Percentiles rank a stretch among this genome's conserved stretches.
Evolutionary conservation across 2,329 filamentous ascomycete genomes (phyloP).

Genomic region (Alternaria infectoria): DNA sequence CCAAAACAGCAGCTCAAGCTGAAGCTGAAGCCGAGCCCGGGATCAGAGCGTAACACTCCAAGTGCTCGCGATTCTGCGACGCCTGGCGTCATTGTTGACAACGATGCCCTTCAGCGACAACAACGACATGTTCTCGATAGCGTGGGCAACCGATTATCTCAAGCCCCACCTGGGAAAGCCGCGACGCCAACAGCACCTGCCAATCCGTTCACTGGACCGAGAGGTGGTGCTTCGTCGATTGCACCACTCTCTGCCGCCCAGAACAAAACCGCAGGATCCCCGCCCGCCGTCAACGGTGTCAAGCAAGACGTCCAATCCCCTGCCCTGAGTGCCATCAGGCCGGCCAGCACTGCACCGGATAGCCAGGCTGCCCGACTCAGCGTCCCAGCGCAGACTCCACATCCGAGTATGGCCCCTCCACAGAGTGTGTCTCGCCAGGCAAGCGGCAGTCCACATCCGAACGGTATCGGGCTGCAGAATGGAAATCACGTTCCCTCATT

Average conservation of each 20-base stretch:
- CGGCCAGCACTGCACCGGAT: constrained; percentile 46
- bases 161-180: constrained; percentile 35
- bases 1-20: constrained; percentile 66
- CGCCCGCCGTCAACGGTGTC: constrained; percentile 41
- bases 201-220: constrained; percentile 39
- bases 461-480: constrained; percentile 34
- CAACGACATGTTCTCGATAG: constrained; percentile 59
- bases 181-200: constrained; percentile 30
- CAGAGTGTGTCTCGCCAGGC: constrained; percentile 40
- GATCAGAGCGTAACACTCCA: constrained; percentile 49
- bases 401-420: constrained; percentile 50
- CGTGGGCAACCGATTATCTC: constrained; percentile 45
- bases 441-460: constrained; percentile 54
- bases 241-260: constrained; percentile 26
- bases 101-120: constrained; percentile 60
- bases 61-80: constrained; percentile 51
- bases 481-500: constrained; percentile 35
- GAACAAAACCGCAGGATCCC: constrained; percentile 43
- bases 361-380: constrained; percentile 35
- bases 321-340: constrained; percentile 48
- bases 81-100: constrained; percentile 60
- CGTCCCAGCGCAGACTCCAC: constrained; percentile 39
- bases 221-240: constrained; percentile 28
- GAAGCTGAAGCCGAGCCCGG: constrained; percentile 55
- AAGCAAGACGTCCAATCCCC: constrained; percentile 54